These are phyloP conservation scores for Boeremia exigua DNA, from an alignment of 2,329 filamentous ascomycete species.

Conservation along the genomic window DNA sequence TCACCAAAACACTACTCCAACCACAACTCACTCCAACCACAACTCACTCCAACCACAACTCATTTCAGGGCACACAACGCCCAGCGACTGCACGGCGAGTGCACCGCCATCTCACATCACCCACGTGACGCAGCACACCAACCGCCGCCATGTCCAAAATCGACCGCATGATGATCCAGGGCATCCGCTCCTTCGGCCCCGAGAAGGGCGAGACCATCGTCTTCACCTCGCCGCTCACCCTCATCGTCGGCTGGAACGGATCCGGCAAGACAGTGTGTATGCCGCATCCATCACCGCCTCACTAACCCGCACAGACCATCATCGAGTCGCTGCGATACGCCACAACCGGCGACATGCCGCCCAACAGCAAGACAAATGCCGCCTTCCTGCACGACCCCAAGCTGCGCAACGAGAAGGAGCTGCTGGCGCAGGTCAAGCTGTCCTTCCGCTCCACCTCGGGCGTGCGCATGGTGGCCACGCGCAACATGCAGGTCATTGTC, in stretches of 20 bases:
- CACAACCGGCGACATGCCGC: conserved; percentile 90
- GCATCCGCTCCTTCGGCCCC: conserved; percentile 86
- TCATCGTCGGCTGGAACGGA: conserved; percentile 97
- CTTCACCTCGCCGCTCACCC: conserved; percentile 88
- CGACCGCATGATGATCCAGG: conserved; percentile 85
- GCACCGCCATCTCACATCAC: background rate
- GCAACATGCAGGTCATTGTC: conserved; percentile 83
- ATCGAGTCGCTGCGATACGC: conserved; percentile 99
- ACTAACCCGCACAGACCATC: conserved; percentile 68
- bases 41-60: no score
- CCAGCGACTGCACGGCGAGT: background rate
- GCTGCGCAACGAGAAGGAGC: conserved; percentile 84
- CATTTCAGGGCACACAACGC: no score
- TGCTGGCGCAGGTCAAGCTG: conserved; percentile 89
- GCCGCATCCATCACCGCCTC: background rate
- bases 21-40: no score
- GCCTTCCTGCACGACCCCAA: conserved; percentile 99
- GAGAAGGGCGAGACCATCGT: conserved; percentile 76
- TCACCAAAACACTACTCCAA: no score
- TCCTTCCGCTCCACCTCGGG: conserved; percentile 82
- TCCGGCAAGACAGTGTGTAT: conserved; percentile 82
- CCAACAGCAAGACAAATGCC: conserved; percentile 83
- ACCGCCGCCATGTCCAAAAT: conserved; percentile 64
- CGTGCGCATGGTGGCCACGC: conserved; percentile 79
- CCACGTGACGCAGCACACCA: background rate